Evolutionary conservation across 768 basidiomycete species (phyloP), one percentile per base, ranked within the genome.

Genomic region (Russula sp.): DNA sequence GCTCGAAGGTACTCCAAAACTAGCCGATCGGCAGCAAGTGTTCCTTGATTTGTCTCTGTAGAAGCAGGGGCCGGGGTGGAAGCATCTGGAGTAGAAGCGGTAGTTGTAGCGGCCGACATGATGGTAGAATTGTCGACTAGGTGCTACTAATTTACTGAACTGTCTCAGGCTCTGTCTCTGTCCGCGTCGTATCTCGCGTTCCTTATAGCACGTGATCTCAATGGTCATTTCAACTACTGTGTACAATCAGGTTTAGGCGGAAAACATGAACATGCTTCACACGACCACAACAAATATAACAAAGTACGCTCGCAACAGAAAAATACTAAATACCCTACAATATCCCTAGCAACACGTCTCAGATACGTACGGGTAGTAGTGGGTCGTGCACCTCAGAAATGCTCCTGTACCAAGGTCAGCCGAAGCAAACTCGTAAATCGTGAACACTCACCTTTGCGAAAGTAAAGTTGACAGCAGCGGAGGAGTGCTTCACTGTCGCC

Each of bases 401-500:
- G 84, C 73, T 86, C 84, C 84, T 86, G 64, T 64, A 66, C 52
- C 22, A 31, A 35, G 34, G 37, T 62, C 48, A 69, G 61, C 49
- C 18, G 40, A 61, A 40, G 32, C 50, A 52, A 57, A 22, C 13
- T 52, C 27, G 61, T 57, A 39, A 66, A 59, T 59, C 62, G 45
- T 39, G 8, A 54, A 39, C 72, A 69, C 79, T 69, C 63, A 83
- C 93, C 84, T 95, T 95, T 20, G 87, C 86, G 73, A 97, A 95
- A 0, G 80, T 78, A 75, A 94, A 94, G 51, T 85, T 75, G 50
- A 95, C 82, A 40, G 78, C 75, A 13, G 83, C 70, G 55, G 78
- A 79, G 3, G 78, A 80, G 64, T 85, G 77, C 39, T 80, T 76
- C 35, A 82, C 71, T 13, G 86, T 84, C 11, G 90, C 90, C 64